Conservation (phyloP, 169 alveolate genomes). For the Cryptosporidium andersoni region DNA sequence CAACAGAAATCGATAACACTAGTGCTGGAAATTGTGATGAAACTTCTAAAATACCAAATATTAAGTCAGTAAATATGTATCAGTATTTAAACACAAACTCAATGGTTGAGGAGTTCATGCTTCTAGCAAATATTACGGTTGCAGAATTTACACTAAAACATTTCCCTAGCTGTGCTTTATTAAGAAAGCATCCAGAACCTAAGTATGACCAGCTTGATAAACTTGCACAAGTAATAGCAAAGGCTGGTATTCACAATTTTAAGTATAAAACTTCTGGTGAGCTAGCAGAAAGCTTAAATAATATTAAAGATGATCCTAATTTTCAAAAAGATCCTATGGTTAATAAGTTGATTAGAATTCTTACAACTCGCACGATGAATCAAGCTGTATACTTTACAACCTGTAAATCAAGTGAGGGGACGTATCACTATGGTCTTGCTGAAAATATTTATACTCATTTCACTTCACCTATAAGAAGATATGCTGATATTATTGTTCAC, state of each 20-base stretch:
- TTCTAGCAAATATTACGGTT: slow-evolving; percentile 96
- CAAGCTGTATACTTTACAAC: slow-evolving; percentile 88
- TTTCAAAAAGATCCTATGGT: slow-evolving; percentile 82
- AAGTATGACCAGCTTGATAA: slow-evolving; percentile 90
- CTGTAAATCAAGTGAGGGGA: slow-evolving; percentile 60
- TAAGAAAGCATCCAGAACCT: slow-evolving; percentile 96
- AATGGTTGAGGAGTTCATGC: slow-evolving; percentile 98
- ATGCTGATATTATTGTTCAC: slow-evolving; percentile 97
- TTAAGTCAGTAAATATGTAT: slow-evolving; percentile 32
- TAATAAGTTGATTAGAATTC: slow-evolving; percentile 87
- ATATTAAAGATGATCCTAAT: slow-evolving; percentile 76
- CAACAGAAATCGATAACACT: not conserved
- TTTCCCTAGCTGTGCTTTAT: slow-evolving; percentile 90
- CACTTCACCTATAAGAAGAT: slow-evolving; percentile 99
- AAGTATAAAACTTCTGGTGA: slow-evolving; percentile 85
- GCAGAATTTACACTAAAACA: slow-evolving; percentile 88
- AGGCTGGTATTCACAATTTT: slow-evolving; percentile 81
- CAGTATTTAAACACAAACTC: slow-evolving; percentile 74
- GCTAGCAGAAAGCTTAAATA: slow-evolving; percentile 88
- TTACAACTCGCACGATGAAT: slow-evolving; percentile 94
- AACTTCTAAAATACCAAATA: slow-evolving; percentile 2
- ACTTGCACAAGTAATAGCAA: slow-evolving; percentile 83
- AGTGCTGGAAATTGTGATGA: not conserved
- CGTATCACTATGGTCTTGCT: slow-evolving; percentile 95
- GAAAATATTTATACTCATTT: slow-evolving; percentile 96